phyloP scores from a whole-genome alignment of 805 yeast species.

The Candida dendrica region DNA sequence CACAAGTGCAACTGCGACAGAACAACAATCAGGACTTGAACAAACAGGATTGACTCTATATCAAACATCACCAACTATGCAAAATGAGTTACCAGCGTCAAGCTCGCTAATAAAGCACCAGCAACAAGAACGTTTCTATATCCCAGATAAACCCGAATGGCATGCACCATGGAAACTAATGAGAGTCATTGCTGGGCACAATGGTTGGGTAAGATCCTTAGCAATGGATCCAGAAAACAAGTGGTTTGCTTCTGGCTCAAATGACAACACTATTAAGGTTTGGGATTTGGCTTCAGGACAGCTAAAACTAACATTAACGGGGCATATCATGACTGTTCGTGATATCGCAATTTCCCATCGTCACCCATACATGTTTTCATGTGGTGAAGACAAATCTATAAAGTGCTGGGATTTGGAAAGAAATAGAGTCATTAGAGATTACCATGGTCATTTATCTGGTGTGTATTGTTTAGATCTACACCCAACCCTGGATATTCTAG shows the following conservation, averaged over 20 bases:
- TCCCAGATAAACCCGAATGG: slow-evolving; percentile 25
- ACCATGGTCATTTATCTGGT: slow-evolving; percentile 91
- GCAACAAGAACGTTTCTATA: slow-evolving; percentile 6
- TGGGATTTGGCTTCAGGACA: slow-evolving; percentile 81
- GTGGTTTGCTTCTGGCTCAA: slow-evolving; percentile 90
- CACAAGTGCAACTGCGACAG: too few relatives aligned
- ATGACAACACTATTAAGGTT: slow-evolving; percentile 80
- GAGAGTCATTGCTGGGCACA: slow-evolving; percentile 79
- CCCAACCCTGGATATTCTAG: slow-evolving; percentile 77
- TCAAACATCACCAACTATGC: neutral
- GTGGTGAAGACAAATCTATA: slow-evolving; percentile 88
- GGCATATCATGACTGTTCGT: slow-evolving; percentile 86
- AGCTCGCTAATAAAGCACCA: slow-evolving; percentile 7
- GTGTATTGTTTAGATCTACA: slow-evolving; percentile 79
- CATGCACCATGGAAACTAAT: slow-evolving; percentile 68
- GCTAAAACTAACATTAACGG: slow-evolving; percentile 71
- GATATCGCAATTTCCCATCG: slow-evolving; percentile 64
- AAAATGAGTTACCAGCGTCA: slow-evolving; percentile 8
- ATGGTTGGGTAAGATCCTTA: slow-evolving; percentile 87
- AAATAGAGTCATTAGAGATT: slow-evolving; percentile 74
- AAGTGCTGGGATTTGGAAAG: slow-evolving; percentile 95
- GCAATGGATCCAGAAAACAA: slow-evolving; percentile 79
- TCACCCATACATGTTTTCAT: slow-evolving; percentile 85
- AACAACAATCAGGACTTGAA: neutral
- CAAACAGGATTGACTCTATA: neutral